Base-by-base conservation (phyloP, 1,139 yeast species). In the Taphrina deformans region DNA sequence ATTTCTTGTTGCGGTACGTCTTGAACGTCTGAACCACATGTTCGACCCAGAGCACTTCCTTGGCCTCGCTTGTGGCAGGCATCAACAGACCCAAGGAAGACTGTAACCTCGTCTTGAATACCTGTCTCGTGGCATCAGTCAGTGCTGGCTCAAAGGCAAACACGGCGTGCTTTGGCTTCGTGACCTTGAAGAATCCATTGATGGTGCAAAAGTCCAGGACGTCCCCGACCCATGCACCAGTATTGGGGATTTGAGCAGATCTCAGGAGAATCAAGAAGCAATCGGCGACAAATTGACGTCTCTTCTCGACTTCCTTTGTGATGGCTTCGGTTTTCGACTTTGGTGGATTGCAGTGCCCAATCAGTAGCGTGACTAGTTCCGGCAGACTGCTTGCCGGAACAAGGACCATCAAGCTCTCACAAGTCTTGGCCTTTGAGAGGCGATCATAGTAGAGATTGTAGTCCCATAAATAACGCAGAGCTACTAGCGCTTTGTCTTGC, bases 371-470 rank as follows among this genome's bases (percentile, higher is more conserved):
- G 6, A 78, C 74, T 33, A 81, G 70, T 23, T 70, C 71, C 0
- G 68, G 62, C 26, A 79, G 70, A 1, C 75, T 74, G 0, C 71
- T 70, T 9, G 69, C 70, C 1, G 75, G 72, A 18, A 74, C 68
- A 14, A 50, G 44, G 26, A 60, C 48, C 60, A 67, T 67, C 23
- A 89, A 76, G n/a, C 77, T 75, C 62, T 84, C 86, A 14, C 84
- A 77, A 0, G 91, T 83, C 73, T 86, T 89, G 0, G 93, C 79
- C 72, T 88, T 90, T 3, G 96, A 88, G 35, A 88, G 74, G 68
- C 83, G 80, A 74, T 93, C 98, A 76, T 92, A 91, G 70, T 86
- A 86, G 45, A 62, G 24, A 24, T 45, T 18, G 53, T 24, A 52
- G 35, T 40, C 33, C 63, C 44, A 48, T 16, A 58, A 38, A 29